Base-by-base conservation (phyloP, 495 filamentous ascomycete species). In the Sphaerosporella brunnea region DNA sequence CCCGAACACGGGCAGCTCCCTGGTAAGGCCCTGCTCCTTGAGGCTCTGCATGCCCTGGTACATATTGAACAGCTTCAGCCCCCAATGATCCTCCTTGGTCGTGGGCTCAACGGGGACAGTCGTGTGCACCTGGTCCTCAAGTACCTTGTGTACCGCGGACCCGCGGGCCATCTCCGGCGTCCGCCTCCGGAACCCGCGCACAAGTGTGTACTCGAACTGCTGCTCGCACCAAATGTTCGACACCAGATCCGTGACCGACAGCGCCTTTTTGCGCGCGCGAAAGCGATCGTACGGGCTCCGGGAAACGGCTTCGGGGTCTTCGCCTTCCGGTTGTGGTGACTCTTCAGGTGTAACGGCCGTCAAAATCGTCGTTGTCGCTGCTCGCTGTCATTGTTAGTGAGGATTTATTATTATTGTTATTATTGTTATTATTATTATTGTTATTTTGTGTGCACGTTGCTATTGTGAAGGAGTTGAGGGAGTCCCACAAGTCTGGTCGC, bases 1-100 rank as follows among this genome's bases (percentile, higher is more conserved):
- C 3, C 88, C 90, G 84, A 93, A 97, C n/a, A 97, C 71, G 56
- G 93, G 82, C 35, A 96, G 62, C 64, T 97, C 90, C 19, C 90
- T 69, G 2, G 90, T 94, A 54, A 85, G 65, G 9, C 92, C 88
- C 8, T 73, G 79, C 15, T 81, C 73, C 11, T 80, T 70, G 46
- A 97, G 66, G 16, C 77, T 77, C 11, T 79, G 73, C 28, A 97
- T 59, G 0, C 90, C 86, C 58, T 92, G 80, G 23, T 93, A 82
- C 21, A 88, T 71, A 64, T 97, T 97, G 84, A 90, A 96, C 32
- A 96, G 69, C 49, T 75, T 70, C 38, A 97, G 64, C 1, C 81
- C 90, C 65, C 84, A 83, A 0, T 64, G 67, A 63, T 97, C 92
- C 56, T 94, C 92, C 47, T 73, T 79, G 0, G 73, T 85, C 5